Conservation (phyloP, 2,329 filamentous ascomycete genomes). For the Penicillium sp. region DNA sequence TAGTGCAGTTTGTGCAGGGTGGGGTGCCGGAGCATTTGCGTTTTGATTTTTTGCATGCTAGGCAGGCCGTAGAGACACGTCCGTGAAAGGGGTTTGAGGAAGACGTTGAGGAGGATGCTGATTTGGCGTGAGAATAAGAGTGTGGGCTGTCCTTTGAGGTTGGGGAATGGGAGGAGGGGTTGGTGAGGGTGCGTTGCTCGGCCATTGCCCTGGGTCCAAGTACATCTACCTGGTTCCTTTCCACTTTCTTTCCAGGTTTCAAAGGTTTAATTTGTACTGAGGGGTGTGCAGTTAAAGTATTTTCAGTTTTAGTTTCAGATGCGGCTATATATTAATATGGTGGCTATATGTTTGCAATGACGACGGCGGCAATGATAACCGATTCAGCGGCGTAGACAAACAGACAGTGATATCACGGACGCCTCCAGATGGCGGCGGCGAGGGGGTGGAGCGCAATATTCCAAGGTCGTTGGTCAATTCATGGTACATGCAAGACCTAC, state of each 20-base stretch:
- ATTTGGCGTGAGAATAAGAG: constrained; percentile 5
- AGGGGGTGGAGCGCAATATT: neutral
- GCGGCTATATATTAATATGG: neutral
- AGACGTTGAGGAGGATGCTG: neutral
- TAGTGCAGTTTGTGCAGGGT: constrained; percentile 41
- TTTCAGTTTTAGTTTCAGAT: neutral
- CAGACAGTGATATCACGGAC: neutral
- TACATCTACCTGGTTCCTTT: too few species aligned
- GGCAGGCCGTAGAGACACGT: constrained; percentile 40
- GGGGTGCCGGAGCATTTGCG: constrained; percentile 40
- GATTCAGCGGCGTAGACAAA: neutral
- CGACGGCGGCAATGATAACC: constrained; percentile 3
- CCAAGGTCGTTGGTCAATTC: neutral
- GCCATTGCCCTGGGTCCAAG: constrained; percentile 15
- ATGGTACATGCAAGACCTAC: neutral
- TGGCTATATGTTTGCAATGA: constrained; percentile 3
- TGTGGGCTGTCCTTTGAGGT: constrained; percentile 11
- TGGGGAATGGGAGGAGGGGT: constrained; percentile 26
- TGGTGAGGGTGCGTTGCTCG: constrained; percentile 27
- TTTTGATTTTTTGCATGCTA: constrained; percentile 43
- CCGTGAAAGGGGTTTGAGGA: constrained; percentile 23
- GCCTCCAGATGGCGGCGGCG: neutral
- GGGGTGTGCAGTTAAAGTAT: neutral
- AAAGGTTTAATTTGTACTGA: neutral
- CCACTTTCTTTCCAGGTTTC: neutral